Evolutionary conservation across 768 basidiomycete species (phyloP).

Genomic region (Tricholoma saponaceum): DNA sequence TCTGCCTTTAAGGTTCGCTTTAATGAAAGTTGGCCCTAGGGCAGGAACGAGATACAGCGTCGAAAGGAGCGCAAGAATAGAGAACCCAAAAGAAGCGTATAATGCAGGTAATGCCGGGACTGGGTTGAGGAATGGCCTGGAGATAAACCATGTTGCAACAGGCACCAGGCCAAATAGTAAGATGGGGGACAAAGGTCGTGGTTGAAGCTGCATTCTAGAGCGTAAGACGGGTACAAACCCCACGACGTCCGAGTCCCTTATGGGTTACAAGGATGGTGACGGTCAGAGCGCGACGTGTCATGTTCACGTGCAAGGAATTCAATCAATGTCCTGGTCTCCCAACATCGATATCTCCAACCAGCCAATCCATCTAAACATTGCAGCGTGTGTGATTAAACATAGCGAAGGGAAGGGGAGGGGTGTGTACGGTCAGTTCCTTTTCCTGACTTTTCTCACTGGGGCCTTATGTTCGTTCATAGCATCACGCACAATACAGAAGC

Average conservation of each 20-base stretch:
- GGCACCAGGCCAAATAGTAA: constrained; percentile 61
- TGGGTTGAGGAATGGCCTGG: constrained; percentile 69
- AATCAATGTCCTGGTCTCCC: constrained; percentile 9
- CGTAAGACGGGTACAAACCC: constrained; percentile 1
- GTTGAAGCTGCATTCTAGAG: constrained; percentile 23
- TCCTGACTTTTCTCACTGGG: background rate
- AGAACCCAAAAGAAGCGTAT: constrained; percentile 78
- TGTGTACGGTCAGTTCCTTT: constrained; percentile 49
- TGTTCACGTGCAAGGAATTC: constrained; percentile 8
- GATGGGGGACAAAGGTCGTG: constrained; percentile 48
- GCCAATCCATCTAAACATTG: constrained; percentile 38
- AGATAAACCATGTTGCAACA: constrained; percentile 67
- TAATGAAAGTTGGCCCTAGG: constrained; percentile 75
- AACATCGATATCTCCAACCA: too few species aligned
- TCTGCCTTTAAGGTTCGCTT: constrained; percentile 77
- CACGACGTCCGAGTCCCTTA: background rate
- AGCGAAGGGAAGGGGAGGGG: constrained; percentile 52
- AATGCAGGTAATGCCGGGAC: constrained; percentile 67
- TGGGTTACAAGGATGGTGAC: too few species aligned
- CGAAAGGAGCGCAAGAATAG: constrained; percentile 75
- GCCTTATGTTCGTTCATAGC: constrained; percentile 29
- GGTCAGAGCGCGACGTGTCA: constrained; percentile 2
- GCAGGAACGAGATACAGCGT: constrained; percentile 79
- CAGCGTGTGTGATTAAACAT: constrained; percentile 44
- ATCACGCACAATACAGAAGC: constrained; percentile 46